Percentiles rank a stretch among this genome's conserved stretches.
Conservation (phyloP, 495 filamentous ascomycete species). For the Pyrenopolyporus hunteri region DNA sequence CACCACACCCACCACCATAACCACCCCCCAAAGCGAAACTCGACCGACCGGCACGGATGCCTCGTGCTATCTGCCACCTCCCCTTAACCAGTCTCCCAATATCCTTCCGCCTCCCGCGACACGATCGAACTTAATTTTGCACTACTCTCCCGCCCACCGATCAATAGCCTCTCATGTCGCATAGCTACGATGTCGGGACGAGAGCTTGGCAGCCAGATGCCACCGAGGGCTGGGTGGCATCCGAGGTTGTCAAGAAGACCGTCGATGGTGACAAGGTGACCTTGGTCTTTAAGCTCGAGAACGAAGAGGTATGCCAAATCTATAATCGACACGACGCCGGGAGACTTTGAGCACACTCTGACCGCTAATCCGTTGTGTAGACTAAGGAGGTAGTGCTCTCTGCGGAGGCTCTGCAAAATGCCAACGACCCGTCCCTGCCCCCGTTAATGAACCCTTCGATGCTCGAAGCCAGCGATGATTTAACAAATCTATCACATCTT, state of each 20-base stretch:
- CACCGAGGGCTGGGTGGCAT: conserved; percentile 95
- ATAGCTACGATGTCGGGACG: conserved; percentile 96
- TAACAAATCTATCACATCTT: conserved; percentile 96
- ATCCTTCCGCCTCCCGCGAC: conserved; percentile 27
- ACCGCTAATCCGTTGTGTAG: conserved; percentile 51
- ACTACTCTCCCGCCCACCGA: conserved; percentile 9
- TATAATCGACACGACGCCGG: conserved; percentile 10
- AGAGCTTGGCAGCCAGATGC: conserved; percentile 97
- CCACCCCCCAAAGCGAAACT: conserved; percentile 14
- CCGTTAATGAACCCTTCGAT: conserved; percentile 98
- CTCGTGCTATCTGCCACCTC: conserved; percentile 32
- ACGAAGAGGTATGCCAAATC: conserved; percentile 78
- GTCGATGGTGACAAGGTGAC: conserved; percentile 84
- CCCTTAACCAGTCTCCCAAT: conserved; percentile 26
- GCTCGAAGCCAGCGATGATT: conserved; percentile 97
- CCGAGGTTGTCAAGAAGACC: conserved; percentile 88
- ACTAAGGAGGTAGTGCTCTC: conserved; percentile 83
- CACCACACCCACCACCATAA: not conserved
- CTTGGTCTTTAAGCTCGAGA: conserved; percentile 84
- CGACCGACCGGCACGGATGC: conserved; percentile 39
- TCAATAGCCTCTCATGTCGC: conserved; percentile 71
- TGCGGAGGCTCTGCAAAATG: conserved; percentile 71
- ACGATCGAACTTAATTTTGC: conserved; percentile 26
- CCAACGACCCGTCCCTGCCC: conserved; percentile 75
- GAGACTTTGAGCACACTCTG: conserved; percentile 7